Evolutionary conservation across 306 rosid species (phyloP).

Genomic region (Rosa multiflora): DNA sequence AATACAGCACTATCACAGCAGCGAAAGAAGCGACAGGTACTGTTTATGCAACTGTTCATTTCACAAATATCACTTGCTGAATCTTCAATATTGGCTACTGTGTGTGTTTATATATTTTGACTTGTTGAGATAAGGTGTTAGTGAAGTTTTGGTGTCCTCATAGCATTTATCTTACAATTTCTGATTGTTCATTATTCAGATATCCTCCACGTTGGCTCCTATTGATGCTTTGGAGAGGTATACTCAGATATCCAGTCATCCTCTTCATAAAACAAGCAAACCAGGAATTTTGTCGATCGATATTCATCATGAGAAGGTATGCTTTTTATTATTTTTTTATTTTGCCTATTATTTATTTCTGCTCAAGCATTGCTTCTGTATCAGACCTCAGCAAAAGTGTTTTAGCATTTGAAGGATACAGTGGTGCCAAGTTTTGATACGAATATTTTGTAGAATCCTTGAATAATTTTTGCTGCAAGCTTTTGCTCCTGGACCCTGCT

Average conservation of each 20-base stretch:
- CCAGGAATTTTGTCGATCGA: slow-evolving; percentile 88
- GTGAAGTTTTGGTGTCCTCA: not conserved
- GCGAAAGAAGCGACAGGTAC: slow-evolving; percentile 87
- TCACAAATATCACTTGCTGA: not conserved
- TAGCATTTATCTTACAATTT: not conserved
- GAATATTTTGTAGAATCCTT: not conserved
- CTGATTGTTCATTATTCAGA: slow-evolving; percentile 39
- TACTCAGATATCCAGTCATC: slow-evolving; percentile 97
- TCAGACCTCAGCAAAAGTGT: not conserved
- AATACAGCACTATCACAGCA: slow-evolving; percentile 91
- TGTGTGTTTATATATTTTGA: not conserved
- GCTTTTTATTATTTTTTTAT: not conserved
- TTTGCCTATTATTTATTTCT: not conserved
- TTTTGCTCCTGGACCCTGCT: not conserved
- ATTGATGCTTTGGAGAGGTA: slow-evolving; percentile 76
- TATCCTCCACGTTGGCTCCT: slow-evolving; percentile 81
- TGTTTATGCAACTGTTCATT: slow-evolving; percentile 7
- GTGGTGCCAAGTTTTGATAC: not conserved
- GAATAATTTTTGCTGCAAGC: not conserved
- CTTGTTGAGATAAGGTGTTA: not conserved
- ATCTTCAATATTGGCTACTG: not conserved
- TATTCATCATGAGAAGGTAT: slow-evolving; percentile 71
- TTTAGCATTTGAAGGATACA: not conserved
- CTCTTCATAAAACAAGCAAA: slow-evolving; percentile 92
- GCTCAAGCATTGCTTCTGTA: not conserved